phyloP scores from a whole-genome alignment of 1,139 yeast species.

The Hyphopichia khmerensis region DNA sequence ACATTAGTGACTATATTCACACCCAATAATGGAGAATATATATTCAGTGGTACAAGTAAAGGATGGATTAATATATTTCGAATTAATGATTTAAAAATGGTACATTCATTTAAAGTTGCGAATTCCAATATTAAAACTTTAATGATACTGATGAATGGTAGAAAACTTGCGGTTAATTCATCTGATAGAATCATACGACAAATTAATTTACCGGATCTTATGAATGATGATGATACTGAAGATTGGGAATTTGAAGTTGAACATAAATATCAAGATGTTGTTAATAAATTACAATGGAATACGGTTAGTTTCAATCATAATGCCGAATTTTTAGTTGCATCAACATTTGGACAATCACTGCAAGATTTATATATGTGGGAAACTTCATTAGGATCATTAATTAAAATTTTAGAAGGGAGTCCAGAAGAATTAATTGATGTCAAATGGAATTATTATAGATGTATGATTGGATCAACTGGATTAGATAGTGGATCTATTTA shows the following conservation, averaged over 20 bases:
- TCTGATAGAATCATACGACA: conserved; percentile 84
- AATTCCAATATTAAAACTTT: conserved; percentile 73
- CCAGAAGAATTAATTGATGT: conserved; percentile 81
- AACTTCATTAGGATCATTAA: conserved; percentile 79
- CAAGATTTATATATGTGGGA: conserved; percentile 96
- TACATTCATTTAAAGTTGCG: conserved; percentile 57
- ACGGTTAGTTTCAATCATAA: conserved; percentile 71
- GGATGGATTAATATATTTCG: conserved; percentile 67
- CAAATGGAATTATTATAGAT: conserved; percentile 77
- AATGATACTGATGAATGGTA: conserved; percentile 62
- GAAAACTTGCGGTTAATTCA: conserved; percentile 72
- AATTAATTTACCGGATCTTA: conserved; percentile 52
- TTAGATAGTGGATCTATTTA: conserved; percentile 82
- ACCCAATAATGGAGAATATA: conserved; percentile 46
- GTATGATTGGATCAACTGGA: conserved; percentile 85
- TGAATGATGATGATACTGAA: conserved; percentile 27
- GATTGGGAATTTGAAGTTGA: conserved; percentile 66
- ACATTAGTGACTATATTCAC: conserved; percentile 36
- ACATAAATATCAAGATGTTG: conserved; percentile 88
- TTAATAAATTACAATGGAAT: conserved; percentile 88
- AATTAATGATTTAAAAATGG: conserved; percentile 24
- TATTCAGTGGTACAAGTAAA: conserved; percentile 75
- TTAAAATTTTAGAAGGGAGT: conserved; percentile 91
- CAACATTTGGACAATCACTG: conserved; percentile 81
- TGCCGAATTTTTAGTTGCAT: conserved; percentile 84